Evolutionary conservation across 768 basidiomycete species (phyloP), one percentile per base, ranked within the genome.

Genomic region (Lentinula boryana): DNA sequence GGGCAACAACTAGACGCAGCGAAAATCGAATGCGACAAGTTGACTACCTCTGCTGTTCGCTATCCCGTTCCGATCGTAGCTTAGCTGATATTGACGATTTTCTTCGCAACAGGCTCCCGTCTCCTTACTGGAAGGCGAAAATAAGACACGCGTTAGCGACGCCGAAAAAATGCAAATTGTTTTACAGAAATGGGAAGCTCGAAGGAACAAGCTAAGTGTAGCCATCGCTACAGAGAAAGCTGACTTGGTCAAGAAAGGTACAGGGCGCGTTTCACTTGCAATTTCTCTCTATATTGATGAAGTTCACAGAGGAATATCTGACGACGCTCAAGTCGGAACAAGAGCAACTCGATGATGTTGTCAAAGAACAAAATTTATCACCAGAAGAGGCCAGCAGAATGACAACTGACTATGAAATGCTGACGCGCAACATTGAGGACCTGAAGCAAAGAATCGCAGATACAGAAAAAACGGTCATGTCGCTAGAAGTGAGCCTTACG

Each of bases 311-410:
- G 46, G 71, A 78, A 43, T 81, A 86, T 58, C 75, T 93, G 40
- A 84, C 86, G 44, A 78, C 82, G 50, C 78, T 91, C 36, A 83
- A 82, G 63, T 70, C 72, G 31, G 91, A 95, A 66, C 83, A 89
- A 64, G 77, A 78, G 27, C 81, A 79, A 58, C 78, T 95, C 27
- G 74, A 76, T 8, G 78, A 81, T 0, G 81, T 87, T 2, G 91
- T 98, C 32, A 87, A 87, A 67, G 84, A 77, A 35, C 97, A 99
- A 71, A 95, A 97, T 68, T 80, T 99, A 48, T 84, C 91, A 1
- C 89, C 91, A 0, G 93, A 95, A 71, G 95, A 99, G 72, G 93
- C 97, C 44, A 74, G 84, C 58, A 86, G 86, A 40, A 95, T 99
- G 92, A 95, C 89, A 67, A 85, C 85, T 4, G 95, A 98, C 64